Percentiles rank a stretch among this genome's conserved stretches.
Evolutionary conservation across 78 protist species (phyloP).

Genomic region (Dictyostelium intermedium): DNA sequence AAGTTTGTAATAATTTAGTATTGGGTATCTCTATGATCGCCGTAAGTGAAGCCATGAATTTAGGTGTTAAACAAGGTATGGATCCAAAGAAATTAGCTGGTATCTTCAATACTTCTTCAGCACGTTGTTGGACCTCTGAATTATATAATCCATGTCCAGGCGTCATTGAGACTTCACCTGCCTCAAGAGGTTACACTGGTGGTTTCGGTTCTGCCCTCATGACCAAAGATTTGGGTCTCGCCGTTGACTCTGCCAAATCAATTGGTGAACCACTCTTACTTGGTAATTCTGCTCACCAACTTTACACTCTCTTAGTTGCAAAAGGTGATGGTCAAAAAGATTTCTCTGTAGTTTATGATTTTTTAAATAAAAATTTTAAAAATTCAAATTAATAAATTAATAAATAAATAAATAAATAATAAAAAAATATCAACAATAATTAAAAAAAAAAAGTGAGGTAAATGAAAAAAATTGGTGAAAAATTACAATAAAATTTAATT

Average conservation of each 20-base stretch:
- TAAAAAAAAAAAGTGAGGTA: too few species aligned
- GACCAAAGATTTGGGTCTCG: conserved; percentile 94
- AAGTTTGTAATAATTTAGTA: conserved; percentile 94
- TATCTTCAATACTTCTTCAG: conserved; percentile 93
- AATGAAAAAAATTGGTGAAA: too few species aligned
- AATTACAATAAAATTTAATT: too few species aligned
- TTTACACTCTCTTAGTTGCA: conserved; percentile 65
- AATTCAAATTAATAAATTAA: conserved; percentile 3
- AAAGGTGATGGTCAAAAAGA: conserved; percentile 80
- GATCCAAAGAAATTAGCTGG: conserved; percentile 94
- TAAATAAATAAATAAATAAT: background rate
- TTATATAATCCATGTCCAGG: conserved; percentile 97
- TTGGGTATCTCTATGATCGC: conserved; percentile 93
- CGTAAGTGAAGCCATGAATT: conserved; percentile 92
- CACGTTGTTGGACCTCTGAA: conserved; percentile 96
- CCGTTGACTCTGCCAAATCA: conserved; percentile 86
- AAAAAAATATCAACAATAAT: too few species aligned
- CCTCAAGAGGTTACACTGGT: conserved; percentile 91
- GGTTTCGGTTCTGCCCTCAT: conserved; percentile 94
- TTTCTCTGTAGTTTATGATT: conserved; percentile 81
- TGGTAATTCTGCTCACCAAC: conserved; percentile 78
- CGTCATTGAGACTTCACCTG: conserved; percentile 85
- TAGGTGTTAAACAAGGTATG: conserved; percentile 91
- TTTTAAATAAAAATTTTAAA: conserved; percentile 53
- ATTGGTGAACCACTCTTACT: conserved; percentile 77